Evolutionary conservation across 2,329 filamentous ascomycete species (phyloP).

Genomic region (Aspergillus calidoustus): DNA sequence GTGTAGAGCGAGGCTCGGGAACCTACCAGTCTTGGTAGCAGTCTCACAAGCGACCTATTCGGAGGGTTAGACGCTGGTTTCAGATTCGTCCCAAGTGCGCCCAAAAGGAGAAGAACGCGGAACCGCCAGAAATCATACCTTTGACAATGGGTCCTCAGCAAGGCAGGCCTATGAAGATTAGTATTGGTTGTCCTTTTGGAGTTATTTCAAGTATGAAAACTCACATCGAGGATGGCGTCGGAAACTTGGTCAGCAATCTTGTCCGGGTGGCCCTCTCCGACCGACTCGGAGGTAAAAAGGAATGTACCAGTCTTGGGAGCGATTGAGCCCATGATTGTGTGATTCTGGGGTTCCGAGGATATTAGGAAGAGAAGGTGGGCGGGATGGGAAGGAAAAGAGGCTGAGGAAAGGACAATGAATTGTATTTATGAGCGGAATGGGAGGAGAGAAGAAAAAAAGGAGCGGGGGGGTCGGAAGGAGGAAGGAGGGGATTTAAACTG

Average conservation of each 20-base stretch:
- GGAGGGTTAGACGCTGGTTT: slow-evolving; percentile 18
- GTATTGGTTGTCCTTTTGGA: neutral
- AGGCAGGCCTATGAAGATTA: slow-evolving; percentile 69
- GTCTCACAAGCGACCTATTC: slow-evolving; percentile 87
- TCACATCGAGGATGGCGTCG: slow-evolving; percentile 87
- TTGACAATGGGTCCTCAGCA: slow-evolving; percentile 91
- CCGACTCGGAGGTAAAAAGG: slow-evolving; percentile 89
- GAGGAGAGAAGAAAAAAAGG: slow-evolving; percentile 19
- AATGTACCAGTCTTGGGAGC: slow-evolving; percentile 64
- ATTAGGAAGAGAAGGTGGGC: too few species aligned
- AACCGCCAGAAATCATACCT: slow-evolving; percentile 55
- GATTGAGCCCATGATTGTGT: slow-evolving; percentile 59
- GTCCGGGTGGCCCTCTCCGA: slow-evolving; percentile 89
- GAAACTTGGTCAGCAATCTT: slow-evolving; percentile 99
- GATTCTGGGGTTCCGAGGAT: too few species aligned
- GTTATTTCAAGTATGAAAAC: neutral
- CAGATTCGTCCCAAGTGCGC: neutral
- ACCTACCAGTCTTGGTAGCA: slow-evolving; percentile 93
- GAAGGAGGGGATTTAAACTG: slow-evolving; percentile 8
- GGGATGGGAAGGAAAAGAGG: slow-evolving; percentile 19
- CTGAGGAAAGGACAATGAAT: slow-evolving; percentile 28
- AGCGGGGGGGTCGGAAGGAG: slow-evolving; percentile 23
- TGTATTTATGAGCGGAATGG: slow-evolving; percentile 8
- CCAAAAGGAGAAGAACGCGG: slow-evolving; percentile 14
- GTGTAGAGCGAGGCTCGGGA: slow-evolving; percentile 16